Evolutionary conservation across 345 rosid genomes (phyloP), one percentile per base, ranked within the genome.

Genomic region (Ailanthus altissimus): DNA sequence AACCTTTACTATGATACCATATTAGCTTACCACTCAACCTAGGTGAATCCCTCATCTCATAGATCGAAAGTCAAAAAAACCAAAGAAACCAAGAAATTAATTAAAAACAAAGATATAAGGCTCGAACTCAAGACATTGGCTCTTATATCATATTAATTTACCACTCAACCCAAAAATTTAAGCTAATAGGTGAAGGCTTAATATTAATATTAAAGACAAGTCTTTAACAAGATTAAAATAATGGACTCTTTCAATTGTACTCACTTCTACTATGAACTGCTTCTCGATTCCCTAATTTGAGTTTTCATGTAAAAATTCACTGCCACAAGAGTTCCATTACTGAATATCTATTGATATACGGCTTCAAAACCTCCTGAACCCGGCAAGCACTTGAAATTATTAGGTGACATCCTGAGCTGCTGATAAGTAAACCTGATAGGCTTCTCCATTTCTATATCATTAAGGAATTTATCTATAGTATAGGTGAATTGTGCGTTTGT

Each of bases 261-360:
- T 64, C 7, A 86, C 84, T 59, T 86, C 89, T 15, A 85, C 84
- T 77, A 81, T 82, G 78, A 84, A 84, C 16, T 84, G 88, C 11
- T 78, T 84, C 43, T 85, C 86, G 4, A 78, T 28, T 47, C 75
- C 59, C 79, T 79, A 63, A 38, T 77, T 40, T 0, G 71, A 71
- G 50, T 32, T 32, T 9, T 26, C 59, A 0, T 54, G 51, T 13
- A 86, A 81, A 42, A 81, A 23, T 85, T 83, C 8, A 85, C 84
- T 0, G 85, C 86, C 3, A 81, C 46, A 1, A 11, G 47, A 2
- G 8, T 10, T 20, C 82, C 86, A 9, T 73, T 68, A 25, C 75
- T 14, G 73, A 73, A 43, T 68, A 47, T 12, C 26, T 78, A 78
- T 62, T 69, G 61, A 28, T 68, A 69, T n/a, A 75, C 78, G 2